phyloP scores from a whole-genome alignment of 257 asterid species.

The Solanum ossicruentum region DNA sequence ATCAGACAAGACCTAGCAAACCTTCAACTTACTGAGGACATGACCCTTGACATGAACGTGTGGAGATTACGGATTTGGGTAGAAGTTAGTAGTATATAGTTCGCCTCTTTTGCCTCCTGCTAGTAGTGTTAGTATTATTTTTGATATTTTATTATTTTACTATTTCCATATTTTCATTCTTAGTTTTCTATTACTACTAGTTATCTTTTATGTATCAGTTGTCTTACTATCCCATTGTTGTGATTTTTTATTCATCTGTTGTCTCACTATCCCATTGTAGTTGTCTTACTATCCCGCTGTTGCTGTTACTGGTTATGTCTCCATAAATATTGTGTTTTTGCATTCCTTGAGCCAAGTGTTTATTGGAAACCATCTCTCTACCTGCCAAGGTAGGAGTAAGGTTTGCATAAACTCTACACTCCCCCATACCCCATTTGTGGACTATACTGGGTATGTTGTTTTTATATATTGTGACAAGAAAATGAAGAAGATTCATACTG shows the following conservation, averaged over 20 bases:
- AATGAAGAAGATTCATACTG: neutral
- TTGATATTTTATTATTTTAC: neutral
- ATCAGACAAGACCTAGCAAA: neutral
- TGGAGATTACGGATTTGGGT: neutral
- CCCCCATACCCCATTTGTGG: neutral
- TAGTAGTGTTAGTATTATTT: neutral
- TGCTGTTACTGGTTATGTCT: no score
- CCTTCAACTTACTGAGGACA: neutral
- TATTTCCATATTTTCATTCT: neutral
- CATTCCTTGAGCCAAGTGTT: neutral
- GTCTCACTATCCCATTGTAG: no score
- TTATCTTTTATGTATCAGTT: neutral
- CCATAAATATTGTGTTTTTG: no score
- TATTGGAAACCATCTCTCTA: neutral
- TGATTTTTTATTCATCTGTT: neutral
- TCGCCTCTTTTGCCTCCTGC: neutral
- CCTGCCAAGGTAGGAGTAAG: neutral
- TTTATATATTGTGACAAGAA: neutral
- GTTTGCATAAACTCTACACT: no score
- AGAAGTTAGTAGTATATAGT: neutral
- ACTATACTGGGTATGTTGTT: neutral
- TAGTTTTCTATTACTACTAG: neutral
- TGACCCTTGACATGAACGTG: neutral
- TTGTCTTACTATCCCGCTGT: no score
- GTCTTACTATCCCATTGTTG: neutral